phyloP scores from a whole-genome alignment of 305 asterid genomes.

The Fraxinus dipetala region DNA sequence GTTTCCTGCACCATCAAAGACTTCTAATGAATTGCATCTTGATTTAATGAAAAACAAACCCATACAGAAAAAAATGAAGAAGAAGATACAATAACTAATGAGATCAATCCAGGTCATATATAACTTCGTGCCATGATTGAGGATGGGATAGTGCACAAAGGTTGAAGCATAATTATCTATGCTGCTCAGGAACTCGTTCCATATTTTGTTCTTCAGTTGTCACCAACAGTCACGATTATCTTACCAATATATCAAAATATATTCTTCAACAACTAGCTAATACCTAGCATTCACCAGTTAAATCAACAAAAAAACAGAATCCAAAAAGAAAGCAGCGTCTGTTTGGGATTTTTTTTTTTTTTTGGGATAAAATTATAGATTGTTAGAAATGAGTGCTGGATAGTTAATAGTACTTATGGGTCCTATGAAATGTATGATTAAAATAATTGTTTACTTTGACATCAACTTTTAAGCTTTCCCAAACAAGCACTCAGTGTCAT shows the following conservation, averaged over 20 bases:
- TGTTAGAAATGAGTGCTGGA: background rate
- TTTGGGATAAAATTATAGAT: no score
- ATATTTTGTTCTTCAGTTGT: background rate
- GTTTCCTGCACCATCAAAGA: conserved; percentile 50
- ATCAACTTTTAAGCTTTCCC: background rate
- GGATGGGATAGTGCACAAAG: background rate
- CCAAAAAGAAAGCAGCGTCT: background rate
- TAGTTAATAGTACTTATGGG: no score
- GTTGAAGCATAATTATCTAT: background rate
- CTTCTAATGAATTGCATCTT: background rate
- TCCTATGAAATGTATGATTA: background rate
- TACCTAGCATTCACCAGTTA: background rate
- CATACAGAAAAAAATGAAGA: background rate
- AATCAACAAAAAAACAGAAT: background rate
- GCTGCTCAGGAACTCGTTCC: background rate
- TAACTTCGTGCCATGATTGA: background rate
- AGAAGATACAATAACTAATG: background rate
- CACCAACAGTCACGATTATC: background rate
- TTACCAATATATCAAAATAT: background rate
- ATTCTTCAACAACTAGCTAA: background rate
- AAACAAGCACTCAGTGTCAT: background rate
- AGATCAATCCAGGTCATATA: background rate
- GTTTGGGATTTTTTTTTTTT: background rate
- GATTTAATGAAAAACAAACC: background rate
- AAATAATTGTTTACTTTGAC: background rate